A percentile compares a stretch with the other conserved stretches of the same genome.
Conservation (phyloP, 257 asterid genomes). For the Cynanchum wilfordii region DNA sequence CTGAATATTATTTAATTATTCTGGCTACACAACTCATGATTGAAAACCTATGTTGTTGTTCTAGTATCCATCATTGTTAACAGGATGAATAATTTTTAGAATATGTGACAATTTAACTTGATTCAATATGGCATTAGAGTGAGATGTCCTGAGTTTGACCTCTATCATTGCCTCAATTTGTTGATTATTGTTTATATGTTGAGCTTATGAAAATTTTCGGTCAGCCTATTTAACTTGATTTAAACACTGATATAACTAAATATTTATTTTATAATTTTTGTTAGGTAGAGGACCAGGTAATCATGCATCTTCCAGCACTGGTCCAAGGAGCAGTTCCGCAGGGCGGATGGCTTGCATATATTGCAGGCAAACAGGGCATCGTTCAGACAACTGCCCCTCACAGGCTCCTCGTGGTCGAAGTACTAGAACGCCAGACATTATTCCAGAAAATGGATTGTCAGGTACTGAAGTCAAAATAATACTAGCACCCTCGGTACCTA, state of each 20-base stretch:
- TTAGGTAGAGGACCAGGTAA: constrained; percentile 75
- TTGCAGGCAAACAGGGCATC: constrained; percentile 59
- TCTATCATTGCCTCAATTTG: too few relatives aligned
- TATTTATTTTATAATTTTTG: constrained; percentile 17
- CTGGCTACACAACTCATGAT: neutral
- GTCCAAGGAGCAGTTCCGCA: constrained; percentile 54
- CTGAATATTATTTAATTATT: neutral
- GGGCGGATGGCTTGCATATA: constrained; percentile 41
- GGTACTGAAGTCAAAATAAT: neutral
- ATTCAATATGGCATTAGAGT: too few relatives aligned
- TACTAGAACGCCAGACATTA: constrained; percentile 40
- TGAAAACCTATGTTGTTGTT: neutral
- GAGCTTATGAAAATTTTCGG: too few relatives aligned
- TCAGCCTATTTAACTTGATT: too few relatives aligned
- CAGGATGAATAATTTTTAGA: too few relatives aligned
- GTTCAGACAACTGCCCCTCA: constrained; percentile 44
- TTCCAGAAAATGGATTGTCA: constrained; percentile 47
- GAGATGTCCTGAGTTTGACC: too few relatives aligned
- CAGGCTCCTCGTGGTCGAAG: constrained; percentile 45
- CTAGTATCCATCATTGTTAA: neutral
- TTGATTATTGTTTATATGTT: too few relatives aligned
- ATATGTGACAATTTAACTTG: too few relatives aligned
- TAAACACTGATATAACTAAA: constrained; percentile 7
- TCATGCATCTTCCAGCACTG: constrained; percentile 43
- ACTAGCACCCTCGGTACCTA: neutral